Conservation (phyloP, 2,329 filamentous ascomycete genomes). For the Aaosphaeria pasadenensis region DNA sequence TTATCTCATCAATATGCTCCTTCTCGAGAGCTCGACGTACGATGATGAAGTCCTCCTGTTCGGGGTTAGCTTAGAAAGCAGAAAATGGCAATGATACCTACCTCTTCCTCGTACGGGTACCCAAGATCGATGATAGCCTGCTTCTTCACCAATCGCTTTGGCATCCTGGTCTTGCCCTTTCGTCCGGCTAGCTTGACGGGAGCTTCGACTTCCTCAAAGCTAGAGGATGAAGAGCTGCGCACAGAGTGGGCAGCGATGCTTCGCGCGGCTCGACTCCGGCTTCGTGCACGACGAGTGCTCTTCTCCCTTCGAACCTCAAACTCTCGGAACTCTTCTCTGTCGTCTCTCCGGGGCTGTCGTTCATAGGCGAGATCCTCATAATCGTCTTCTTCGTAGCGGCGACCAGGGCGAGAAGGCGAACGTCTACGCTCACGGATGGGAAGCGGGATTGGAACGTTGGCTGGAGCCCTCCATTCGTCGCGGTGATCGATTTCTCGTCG, state of each 20-base stretch:
- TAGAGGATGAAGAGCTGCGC: conserved; percentile 40
- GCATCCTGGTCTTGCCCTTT: conserved; percentile 88
- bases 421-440: conserved; percentile 49
- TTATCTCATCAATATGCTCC: conserved; percentile 86
- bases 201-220: conserved; percentile 39
- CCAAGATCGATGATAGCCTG: conserved; percentile 78
- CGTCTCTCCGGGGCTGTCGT: conserved; percentile 4
- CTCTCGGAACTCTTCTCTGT: conserved; percentile 46
- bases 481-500: conserved; percentile 47
- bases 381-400: conserved; percentile 66
- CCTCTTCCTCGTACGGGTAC: conserved; percentile 85
- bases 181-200: conserved; percentile 38
- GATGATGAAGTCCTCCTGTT: conserved; percentile 73
- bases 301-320: conserved; percentile 48
- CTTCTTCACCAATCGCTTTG: conserved; percentile 74
- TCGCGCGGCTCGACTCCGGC: conserved; percentile 21
- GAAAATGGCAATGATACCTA: conserved; percentile 39
- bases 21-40: conserved; percentile 83
- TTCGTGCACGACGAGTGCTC: conserved; percentile 25
- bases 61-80: background rate
- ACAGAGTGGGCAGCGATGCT: conserved; percentile 26
- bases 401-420: conserved; percentile 40
- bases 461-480: conserved; percentile 61
- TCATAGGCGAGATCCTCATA: conserved; percentile 53
- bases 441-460: conserved; percentile 68